phyloP scores from a whole-genome alignment of 2,329 filamentous ascomycete genomes.

The Alternaria infectoria region DNA sequence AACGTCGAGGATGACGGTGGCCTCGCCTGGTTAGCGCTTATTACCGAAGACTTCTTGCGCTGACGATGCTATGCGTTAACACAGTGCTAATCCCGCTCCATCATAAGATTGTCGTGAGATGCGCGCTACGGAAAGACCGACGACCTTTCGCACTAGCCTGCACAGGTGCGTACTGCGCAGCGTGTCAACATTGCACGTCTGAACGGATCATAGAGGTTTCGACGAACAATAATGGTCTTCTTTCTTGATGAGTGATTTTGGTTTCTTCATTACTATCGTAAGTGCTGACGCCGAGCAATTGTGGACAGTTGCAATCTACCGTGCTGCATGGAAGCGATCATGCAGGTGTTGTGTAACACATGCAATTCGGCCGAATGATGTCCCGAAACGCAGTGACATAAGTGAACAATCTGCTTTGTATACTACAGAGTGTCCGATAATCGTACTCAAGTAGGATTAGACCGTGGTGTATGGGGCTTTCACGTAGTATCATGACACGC shows the following conservation, averaged over 20 bases:
- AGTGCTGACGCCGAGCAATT: background rate
- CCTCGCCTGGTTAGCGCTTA: background rate
- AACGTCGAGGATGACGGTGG: background rate
- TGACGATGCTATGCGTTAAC: background rate
- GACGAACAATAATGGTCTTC: background rate
- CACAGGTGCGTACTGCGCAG: background rate
- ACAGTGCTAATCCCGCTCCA: background rate
- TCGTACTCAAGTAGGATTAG: background rate
- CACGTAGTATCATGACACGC: background rate
- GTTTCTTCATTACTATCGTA: background rate
- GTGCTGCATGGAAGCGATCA: background rate
- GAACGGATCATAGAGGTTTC: background rate
- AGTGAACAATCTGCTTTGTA: background rate
- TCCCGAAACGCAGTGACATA: background rate
- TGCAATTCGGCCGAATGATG: background rate
- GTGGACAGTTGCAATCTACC: background rate
- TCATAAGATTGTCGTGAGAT: background rate
- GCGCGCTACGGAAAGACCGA: background rate
- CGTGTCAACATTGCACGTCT: background rate
- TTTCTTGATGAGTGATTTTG: background rate
- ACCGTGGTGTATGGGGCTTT: background rate
- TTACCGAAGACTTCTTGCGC: background rate
- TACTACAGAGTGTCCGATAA: background rate
- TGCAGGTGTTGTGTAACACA: background rate
- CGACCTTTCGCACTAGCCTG: background rate